Evolutionary conservation across 2,329 filamentous ascomycete genomes (phyloP).

Genomic region (Claviceps sp.): DNA sequence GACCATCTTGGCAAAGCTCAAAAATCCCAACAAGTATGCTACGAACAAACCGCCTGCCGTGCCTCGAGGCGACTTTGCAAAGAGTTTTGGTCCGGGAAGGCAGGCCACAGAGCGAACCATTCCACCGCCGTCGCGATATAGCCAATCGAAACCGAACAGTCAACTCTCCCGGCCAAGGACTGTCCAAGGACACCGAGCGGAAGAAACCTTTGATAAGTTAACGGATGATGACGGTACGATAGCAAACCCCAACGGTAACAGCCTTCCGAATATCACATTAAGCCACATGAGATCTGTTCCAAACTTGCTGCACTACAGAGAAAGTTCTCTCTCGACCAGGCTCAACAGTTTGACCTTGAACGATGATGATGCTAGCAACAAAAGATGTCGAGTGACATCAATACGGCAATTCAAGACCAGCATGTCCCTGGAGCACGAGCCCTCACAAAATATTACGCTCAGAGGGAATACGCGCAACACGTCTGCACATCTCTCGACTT

Average conservation of each 20-base stretch:
- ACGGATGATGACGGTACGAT: constrained; percentile 23
- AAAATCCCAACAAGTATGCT: constrained; percentile 26
- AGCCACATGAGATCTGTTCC: constrained; percentile 15
- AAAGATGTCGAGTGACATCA: constrained; percentile 35
- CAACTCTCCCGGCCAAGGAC: constrained; percentile 24
- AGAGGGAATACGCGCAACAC: constrained; percentile 4
- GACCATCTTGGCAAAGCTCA: constrained; percentile 15
- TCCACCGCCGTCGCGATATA: constrained; percentile 35
- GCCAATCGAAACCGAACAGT: constrained; percentile 30
- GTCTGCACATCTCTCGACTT: constrained; percentile 8
- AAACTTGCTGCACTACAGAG: constrained; percentile 21
- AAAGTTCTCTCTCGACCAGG: constrained; percentile 28
- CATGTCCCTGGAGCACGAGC: constrained; percentile 11
- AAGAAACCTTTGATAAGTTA: constrained; percentile 24
- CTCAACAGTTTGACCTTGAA: constrained; percentile 28
- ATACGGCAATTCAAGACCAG: constrained; percentile 12
- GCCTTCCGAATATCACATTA: constrained; percentile 11
- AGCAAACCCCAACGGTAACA: constrained; percentile 6
- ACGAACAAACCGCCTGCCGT: constrained; percentile 13
- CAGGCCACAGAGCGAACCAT: constrained; percentile 35
- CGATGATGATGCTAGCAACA: constrained; percentile 12
- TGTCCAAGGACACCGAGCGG: constrained; percentile 26
- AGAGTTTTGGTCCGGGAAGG: constrained; percentile 43
- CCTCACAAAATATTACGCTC: constrained; percentile 10
- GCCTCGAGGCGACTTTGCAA: constrained; percentile 36